Evolutionary conservation across 2,329 filamentous ascomycete genomes (phyloP).

Genomic region (Lachnum nothofagi): DNA sequence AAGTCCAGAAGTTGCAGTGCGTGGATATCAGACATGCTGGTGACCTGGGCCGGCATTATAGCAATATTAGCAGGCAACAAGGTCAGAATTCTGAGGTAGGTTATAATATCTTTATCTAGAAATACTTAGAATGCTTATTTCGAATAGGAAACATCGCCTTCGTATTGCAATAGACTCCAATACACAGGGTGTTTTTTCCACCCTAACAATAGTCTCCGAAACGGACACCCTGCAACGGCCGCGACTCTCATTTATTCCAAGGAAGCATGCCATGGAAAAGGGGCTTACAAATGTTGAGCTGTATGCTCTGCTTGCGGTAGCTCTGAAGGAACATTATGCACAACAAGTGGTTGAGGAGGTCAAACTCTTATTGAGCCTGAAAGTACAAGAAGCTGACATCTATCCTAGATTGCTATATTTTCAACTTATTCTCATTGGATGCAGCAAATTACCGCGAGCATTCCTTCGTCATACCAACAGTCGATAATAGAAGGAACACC

Average conservation of each 20-base stretch:
- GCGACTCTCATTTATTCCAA: neutral
- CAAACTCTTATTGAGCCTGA: neutral
- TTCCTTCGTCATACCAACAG: neutral
- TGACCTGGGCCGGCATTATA: neutral
- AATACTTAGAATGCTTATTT: neutral
- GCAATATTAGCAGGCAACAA: neutral
- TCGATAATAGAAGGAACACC: neutral
- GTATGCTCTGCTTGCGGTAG: neutral
- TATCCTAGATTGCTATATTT: neutral
- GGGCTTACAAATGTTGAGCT: neutral
- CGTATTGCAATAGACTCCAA: neutral
- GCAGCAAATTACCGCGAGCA: neutral
- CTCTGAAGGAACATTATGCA: neutral
- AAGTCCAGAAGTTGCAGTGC: neutral
- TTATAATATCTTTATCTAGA: neutral
- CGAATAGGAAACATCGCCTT: neutral
- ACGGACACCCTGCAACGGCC: neutral
- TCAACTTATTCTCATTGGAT: neutral
- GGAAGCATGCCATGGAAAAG: neutral
- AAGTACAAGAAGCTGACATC: neutral
- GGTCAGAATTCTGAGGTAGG: neutral
- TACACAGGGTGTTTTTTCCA: neutral
- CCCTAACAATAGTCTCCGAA: neutral
- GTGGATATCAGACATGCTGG: neutral
- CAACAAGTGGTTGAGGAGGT: neutral